Conservation (phyloP, 1,139 yeast genomes). For the Debaryomyces coudertii region DNA sequence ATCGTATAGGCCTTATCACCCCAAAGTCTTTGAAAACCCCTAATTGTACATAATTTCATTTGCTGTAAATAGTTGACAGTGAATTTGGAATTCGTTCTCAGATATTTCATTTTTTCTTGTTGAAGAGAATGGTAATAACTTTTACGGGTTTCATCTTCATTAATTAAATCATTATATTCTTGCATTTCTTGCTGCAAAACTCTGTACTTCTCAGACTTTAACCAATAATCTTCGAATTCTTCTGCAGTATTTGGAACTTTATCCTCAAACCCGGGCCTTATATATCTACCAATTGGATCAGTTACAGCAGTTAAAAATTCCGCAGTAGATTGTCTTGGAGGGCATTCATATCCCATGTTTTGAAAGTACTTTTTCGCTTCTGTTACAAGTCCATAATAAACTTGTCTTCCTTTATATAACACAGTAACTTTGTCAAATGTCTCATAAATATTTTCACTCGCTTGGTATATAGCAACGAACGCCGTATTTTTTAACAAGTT, state of each 20-base stretch:
- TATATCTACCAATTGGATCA: conserved; percentile 53
- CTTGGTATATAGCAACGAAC: conserved; percentile 65
- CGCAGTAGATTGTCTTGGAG: conserved; percentile 64
- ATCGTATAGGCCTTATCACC: conserved; percentile 56
- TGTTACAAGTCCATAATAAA: conserved; percentile 59
- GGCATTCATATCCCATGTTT: conserved; percentile 63
- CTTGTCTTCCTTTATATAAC: conserved; percentile 59
- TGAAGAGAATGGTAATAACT: conserved; percentile 38
- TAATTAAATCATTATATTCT: conserved; percentile 38
- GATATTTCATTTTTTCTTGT: conserved; percentile 46
- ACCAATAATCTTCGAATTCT: conserved; percentile 62
- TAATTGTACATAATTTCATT: conserved; percentile 45
- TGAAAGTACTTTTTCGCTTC: conserved; percentile 59
- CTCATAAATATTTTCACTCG: conserved; percentile 66
- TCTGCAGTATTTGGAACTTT: conserved; percentile 59
- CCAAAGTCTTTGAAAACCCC: conserved; percentile 54
- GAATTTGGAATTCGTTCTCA: conserved; percentile 46
- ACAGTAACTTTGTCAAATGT: conserved; percentile 68
- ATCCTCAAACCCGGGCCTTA: conserved; percentile 50
- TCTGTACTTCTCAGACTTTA: conserved; percentile 51
- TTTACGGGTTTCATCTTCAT: conserved; percentile 41
- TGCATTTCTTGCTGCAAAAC: conserved; percentile 43
- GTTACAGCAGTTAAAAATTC: conserved; percentile 74
- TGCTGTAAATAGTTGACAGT: conserved; percentile 51
- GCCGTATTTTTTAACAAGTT: conserved; percentile 58